Conservation (phyloP, 106 monocot genomes). For the Dioscorea zingiberensis region DNA sequence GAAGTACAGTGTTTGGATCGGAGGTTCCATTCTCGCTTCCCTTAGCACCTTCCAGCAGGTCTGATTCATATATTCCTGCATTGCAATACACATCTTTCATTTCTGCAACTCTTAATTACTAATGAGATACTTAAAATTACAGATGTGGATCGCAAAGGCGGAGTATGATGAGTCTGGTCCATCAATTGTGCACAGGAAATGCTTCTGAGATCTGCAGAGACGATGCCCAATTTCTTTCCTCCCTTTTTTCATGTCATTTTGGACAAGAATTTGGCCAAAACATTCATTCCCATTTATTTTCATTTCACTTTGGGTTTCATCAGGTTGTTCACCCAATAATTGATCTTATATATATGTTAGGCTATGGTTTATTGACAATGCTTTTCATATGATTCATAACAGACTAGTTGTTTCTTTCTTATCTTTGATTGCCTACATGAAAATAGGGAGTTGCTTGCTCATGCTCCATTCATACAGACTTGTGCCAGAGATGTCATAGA, state of each 20-base stretch:
- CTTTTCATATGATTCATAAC: no score
- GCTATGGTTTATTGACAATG: no score
- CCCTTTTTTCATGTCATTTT: background rate
- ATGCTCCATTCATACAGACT: constrained; percentile 39
- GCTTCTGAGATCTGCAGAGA: constrained; percentile 1
- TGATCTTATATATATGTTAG: no score
- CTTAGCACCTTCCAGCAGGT: constrained; percentile 28
- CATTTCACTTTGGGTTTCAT: background rate
- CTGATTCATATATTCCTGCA: no score
- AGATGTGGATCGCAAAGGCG: constrained; percentile 22
- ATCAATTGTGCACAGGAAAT: constrained; percentile 21
- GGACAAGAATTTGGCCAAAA: background rate
- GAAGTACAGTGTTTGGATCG: constrained; percentile 28
- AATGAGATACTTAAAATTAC: no score
- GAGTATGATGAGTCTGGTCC: constrained; percentile 24
- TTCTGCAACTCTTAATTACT: background rate
- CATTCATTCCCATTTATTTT: background rate
- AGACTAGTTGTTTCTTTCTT: background rate
- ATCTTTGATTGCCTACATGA: constrained; percentile 8
- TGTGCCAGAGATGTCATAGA: constrained; percentile 42
- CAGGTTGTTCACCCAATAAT: no score
- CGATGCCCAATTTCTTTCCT: background rate
- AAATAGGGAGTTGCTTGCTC: constrained; percentile 21
- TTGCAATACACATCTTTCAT: background rate
- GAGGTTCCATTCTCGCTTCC: constrained; percentile 22